Base-by-base conservation (phyloP, 352 stramenopile genomes). In the Globisporangium abappressorium region DNA sequence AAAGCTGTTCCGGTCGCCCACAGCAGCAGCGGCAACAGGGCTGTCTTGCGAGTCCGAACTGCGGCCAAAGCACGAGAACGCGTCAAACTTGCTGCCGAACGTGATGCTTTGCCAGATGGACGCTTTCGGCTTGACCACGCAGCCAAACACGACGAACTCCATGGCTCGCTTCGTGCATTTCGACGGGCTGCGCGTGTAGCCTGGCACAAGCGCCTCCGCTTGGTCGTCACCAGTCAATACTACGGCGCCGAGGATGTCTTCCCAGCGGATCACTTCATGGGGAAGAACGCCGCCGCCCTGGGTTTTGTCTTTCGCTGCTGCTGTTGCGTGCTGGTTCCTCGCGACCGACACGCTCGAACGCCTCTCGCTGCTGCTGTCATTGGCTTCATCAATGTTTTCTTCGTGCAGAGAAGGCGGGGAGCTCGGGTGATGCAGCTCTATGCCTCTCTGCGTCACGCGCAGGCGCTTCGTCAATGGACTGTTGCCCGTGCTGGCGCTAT, bases 181-280 rank as follows among this genome's bases (percentile, higher is more conserved):
- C 11, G 2, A 33, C 56, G 53, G 1, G 22, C 1, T 26, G 65
- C 20, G 62, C 26, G 71, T 60, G 41, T 81, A 74, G 11, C 46
- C 57, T 20, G 73, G 53, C 14, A 81, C 47, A 26, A 81, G 36
- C 55, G 64, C 18, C 57, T 59, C 6, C 62, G 64, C 51, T 24
- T 70, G 61, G 1, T 28, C 20, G 65, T 12, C 38, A 14, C 30
- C 38, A 22, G 72, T 75, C 34, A 74, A 69, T 41, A 82, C 69
- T 9, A 71, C 69, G 2, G 80, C 78, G 18, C 82, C 82, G 36
- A 90, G 57, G 3, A 89, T 65, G 22, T 76, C 74, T 20, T 18
- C 15, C 82, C 80, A 90, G n/a, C 70, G 68, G 58, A 88, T 77
- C 38, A 83, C 56, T 20, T 80, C 79, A 53, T 43, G 12, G 30